Base-by-base conservation (phyloP, 2,329 filamentous ascomycete species). In the Monilinia fructicola region DNA sequence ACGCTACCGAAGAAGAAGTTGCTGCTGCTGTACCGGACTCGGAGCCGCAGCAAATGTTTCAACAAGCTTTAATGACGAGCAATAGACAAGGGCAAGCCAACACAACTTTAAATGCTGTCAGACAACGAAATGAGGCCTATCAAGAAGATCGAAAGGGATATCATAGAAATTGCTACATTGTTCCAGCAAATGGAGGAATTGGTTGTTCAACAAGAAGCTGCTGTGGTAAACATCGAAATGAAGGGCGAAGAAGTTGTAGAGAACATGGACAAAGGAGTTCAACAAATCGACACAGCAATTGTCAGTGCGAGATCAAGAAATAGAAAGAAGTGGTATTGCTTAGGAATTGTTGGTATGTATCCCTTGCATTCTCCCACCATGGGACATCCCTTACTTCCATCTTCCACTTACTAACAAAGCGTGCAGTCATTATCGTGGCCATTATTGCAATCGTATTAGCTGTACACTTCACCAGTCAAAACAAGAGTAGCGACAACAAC, bases 251-350 rank as follows among this genome's bases (percentile, higher is more conserved):
- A 96, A 75, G 90, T 95, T 50, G 87, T 91, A 59, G 87, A 90
- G 67, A 91, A 98, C 78, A 85, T 97, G 58, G 87, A 90, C 74
- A 90, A 95, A 77, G 94, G 90, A 71, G 97, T 95, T 76, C 85
- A 87, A 70, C 87, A 97, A 78, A 90, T 98, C 68, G 87, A 84
- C 50, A 85, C 85, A n/a, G 93, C 93, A 16, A 90, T 97, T 69
- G 83, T 85, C 69, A 96, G 91, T 72, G 94, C 94, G 11, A 84
- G 90, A 77, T 73, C 74, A 53, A 86, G 87, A 73, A 85, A 91
- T 73, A 91, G 88, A 66, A 74, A 74, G 92, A 97, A 97, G 90
- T 97, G 93, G 93, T 93, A 91, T 77, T 97, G 93, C 83, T 80
- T 97, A 72, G 88, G 89, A 74, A 92, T 97, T 80, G 81, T 84